A percentile compares a stretch with the other conserved stretches of the same genome.
Conservation (phyloP, 2,329 filamentous ascomycete species). For the Raffaelea albimanens region DNA sequence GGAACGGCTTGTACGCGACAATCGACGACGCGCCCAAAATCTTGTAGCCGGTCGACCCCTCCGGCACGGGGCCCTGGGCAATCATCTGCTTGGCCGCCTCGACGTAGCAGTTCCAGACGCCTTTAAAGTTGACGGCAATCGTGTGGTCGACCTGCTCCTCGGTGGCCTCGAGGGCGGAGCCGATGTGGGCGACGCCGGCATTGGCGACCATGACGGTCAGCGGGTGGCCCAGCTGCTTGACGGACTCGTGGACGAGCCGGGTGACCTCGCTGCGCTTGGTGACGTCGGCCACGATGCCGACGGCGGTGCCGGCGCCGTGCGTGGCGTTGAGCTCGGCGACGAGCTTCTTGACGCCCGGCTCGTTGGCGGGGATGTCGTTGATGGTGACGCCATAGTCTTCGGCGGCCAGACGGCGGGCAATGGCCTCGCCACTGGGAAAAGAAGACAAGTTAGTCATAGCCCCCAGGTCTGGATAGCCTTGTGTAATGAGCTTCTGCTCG, state of each 20-base stretch:
- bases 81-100: conserved; percentile 5
- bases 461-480: too few species aligned
- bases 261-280: conserved; percentile 43
- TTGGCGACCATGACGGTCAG: conserved; percentile 42
- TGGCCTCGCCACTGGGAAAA: conserved; percentile 42
- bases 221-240: conserved; percentile 43
- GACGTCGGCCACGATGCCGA: conserved; percentile 51
- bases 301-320: conserved; percentile 21
- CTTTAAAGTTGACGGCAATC: conserved; percentile 3
- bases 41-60: conserved; percentile 23
- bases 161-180: conserved; percentile 22
- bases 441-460: not conserved
- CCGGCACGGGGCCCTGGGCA: not conserved
- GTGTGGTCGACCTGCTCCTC: not conserved
- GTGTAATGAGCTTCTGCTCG: not conserved
- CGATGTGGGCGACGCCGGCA: conserved; percentile 51
- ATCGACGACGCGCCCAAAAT: conserved; percentile 44
- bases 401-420: conserved; percentile 51
- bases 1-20: conserved; percentile 51
- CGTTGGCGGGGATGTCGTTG: conserved; percentile 49
- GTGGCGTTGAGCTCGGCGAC: conserved; percentile 44
- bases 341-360: conserved; percentile 39
- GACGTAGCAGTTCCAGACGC: conserved; percentile 1
- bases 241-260: conserved; percentile 38
- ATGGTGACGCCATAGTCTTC: conserved; percentile 60